These are phyloP conservation scores for Pachysandra terminalis DNA, from an alignment of 164 flowering plant species.

Conservation along the genomic window DNA sequence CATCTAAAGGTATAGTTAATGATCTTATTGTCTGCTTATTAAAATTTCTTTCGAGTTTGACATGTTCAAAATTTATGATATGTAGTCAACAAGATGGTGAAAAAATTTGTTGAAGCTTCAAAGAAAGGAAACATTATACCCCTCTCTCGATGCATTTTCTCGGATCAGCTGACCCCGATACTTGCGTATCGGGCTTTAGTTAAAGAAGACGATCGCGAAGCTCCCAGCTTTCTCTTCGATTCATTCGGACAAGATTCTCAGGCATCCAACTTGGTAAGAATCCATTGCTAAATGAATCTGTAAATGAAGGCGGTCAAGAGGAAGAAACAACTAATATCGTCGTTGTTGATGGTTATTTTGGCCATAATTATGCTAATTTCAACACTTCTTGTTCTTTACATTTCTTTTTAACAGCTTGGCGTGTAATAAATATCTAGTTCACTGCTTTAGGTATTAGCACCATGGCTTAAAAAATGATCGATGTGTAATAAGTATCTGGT, in stretches of 20 bases:
- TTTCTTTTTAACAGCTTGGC: no score
- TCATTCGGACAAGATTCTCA: slow-evolving; percentile 59
- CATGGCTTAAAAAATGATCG: no score
- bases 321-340: no score
- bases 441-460: no score
- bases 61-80: not conserved
- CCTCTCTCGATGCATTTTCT: slow-evolving; percentile 51
- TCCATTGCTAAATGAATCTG: no score
- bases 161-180: slow-evolving; percentile 80
- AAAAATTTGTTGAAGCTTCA: slow-evolving; percentile 54
- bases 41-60: not conserved
- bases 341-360: no score
- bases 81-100: slow-evolving; percentile 26
- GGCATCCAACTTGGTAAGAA: slow-evolving; percentile 48
- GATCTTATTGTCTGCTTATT: not conserved
- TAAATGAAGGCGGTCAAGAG: no score
- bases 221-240: slow-evolving; percentile 81
- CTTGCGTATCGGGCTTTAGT: slow-evolving; percentile 82
- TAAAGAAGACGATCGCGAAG: slow-evolving; percentile 73
- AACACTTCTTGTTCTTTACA: no score
- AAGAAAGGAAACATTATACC: slow-evolving; percentile 67
- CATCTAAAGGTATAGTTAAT: not conserved
- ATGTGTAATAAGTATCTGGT: no score
- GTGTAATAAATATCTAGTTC: no score
- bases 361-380: no score